Evolutionary conservation across 208 protist species (phyloP), one percentile per base, ranked within the genome.

Genomic region (Porcisia hertigi): DNA sequence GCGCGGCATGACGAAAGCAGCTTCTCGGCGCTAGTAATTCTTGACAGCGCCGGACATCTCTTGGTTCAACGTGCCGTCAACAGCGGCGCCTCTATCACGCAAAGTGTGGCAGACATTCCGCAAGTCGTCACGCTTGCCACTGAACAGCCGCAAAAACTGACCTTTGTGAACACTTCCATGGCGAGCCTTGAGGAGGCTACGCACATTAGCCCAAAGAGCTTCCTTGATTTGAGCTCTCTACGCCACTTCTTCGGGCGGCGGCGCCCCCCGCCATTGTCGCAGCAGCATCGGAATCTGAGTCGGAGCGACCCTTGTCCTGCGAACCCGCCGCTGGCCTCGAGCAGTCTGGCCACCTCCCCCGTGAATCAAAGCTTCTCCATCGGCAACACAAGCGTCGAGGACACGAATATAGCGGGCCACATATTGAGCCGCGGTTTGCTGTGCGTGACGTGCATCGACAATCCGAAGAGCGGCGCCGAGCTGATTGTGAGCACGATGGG

Each of bases 401-500:
- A 81, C 39, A 30, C 43, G 8, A 18, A 30, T 12, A 39, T 75
- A n/a, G 69, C 84, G 2, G 92, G 92, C n/a, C 85, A 93, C 69
- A 75, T 96, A 20, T 79, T 96, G 7, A 94, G 90, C 59, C 85
- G 88, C 5, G 92, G 92, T n/a, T 60, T 96, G 0, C 72, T 94
- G 41, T 86, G 79, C 64, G 75, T 89, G 12, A 76, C 89, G 20
- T 70, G 60, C 41, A 63, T 85, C 52, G 71, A 79, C 14, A 79
- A 78, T 30, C 66, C 69, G 23, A 65, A 74, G 20, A 82, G 36
- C 43, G 16, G 64, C 6, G 69, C 80, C 1, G 88, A 94, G 78
- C 67, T 96, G 5, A 74, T 94, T 3, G 87, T 97, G 25, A 94
- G 90, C 73, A 95, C 92, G 23, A 90, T 95, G 87, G 89, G 86